Evolutionary conservation across 805 yeast genomes (phyloP).

Genomic region (Wickerhamiella siamensis): DNA sequence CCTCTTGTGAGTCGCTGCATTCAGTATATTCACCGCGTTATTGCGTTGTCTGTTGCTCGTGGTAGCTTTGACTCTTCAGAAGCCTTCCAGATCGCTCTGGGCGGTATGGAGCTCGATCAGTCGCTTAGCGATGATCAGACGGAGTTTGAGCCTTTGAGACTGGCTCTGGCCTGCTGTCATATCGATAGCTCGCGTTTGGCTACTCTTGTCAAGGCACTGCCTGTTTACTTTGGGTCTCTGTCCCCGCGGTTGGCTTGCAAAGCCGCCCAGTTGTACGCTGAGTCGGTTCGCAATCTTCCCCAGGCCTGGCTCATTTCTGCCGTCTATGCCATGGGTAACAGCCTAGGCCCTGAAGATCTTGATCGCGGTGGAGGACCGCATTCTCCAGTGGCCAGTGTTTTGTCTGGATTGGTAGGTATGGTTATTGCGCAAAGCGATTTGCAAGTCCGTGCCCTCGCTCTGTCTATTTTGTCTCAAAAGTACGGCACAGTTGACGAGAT

Average conservation of each 20-base stretch:
- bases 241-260: slow-evolving; percentile 33
- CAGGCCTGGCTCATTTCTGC: slow-evolving; percentile 76
- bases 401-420: slow-evolving; percentile 14
- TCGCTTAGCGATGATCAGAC: slow-evolving; percentile 29
- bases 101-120: slow-evolving; percentile 31
- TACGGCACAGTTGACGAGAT: slow-evolving; percentile 13
- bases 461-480: slow-evolving; percentile 51
- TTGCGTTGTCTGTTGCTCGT: slow-evolving; percentile 39
- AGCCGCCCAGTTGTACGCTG: slow-evolving; percentile 45
- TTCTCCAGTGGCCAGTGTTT: slow-evolving; percentile 12
- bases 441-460: slow-evolving; percentile 60
- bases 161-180: slow-evolving; percentile 41
- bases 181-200: slow-evolving; percentile 20
- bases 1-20: slow-evolving; percentile 36
- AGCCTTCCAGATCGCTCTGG: slow-evolving; percentile 34
- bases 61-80: slow-evolving; percentile 32
- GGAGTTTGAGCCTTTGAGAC: slow-evolving; percentile 36
- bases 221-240: slow-evolving; percentile 33
- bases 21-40: slow-evolving; percentile 48
- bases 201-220: slow-evolving; percentile 27
- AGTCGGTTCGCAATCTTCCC: slow-evolving; percentile 51
- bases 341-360: slow-evolving; percentile 40
- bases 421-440: slow-evolving; percentile 31
- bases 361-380: slow-evolving; percentile 21
- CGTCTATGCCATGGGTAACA: slow-evolving; percentile 68